Conservation (phyloP, 2,329 filamentous ascomycete species). For the Sporothrix mexicana region DNA sequence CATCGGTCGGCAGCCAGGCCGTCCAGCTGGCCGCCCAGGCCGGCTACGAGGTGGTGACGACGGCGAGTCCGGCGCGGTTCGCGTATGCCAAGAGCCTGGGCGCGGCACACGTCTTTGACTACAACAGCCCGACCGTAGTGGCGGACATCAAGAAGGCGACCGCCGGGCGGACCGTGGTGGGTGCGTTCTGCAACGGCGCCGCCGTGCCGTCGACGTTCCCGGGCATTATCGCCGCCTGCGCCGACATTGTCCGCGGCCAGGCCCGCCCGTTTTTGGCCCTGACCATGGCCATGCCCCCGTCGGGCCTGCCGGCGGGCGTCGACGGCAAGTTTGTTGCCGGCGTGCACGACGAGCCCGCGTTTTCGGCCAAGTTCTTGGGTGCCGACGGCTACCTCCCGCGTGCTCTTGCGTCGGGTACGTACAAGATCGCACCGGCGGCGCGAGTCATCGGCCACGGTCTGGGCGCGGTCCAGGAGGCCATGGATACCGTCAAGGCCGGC, state of each 20-base stretch:
- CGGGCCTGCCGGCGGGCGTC: neutral
- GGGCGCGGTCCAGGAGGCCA: conserved; percentile 1
- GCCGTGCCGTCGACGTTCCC: neutral
- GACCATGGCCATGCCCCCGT: conserved; percentile 14
- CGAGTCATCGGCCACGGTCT: neutral
- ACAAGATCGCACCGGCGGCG: neutral
- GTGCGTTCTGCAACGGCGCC: conserved; percentile 21
- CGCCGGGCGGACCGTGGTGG: neutral
- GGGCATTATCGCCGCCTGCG: neutral
- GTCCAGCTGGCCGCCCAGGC: conserved; percentile 29
- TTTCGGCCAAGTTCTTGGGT: neutral
- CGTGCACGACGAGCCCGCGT: neutral
- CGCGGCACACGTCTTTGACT: conserved; percentile 18
- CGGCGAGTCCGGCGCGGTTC: conserved; percentile 9
- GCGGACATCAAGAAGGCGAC: neutral
- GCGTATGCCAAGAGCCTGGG: neutral
- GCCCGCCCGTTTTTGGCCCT: neutral
- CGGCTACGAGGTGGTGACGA: conserved; percentile 30
- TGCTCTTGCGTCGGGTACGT: neutral
- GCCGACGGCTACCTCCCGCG: neutral
- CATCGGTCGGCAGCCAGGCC: conserved; percentile 26
- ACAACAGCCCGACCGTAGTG: neutral
- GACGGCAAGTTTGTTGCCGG: conserved; percentile 14
- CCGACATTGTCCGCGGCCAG: conserved; percentile 18
- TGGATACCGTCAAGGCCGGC: conserved; percentile 1